These are phyloP conservation scores for Oryza nivara DNA, from an alignment of 176 grass and related monocot genomes.

Conservation along the genomic window DNA sequence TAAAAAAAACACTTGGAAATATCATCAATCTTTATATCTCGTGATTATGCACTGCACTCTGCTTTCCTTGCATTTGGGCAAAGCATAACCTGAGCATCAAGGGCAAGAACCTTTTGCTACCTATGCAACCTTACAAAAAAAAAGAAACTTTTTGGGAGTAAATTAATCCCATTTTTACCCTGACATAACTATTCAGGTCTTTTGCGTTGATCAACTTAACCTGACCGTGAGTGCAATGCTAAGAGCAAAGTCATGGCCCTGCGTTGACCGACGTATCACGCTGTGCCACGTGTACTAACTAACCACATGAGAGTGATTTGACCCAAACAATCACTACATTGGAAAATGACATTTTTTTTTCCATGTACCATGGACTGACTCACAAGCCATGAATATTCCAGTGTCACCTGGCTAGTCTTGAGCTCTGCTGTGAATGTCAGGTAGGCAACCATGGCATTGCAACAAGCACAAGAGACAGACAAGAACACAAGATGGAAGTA, in stretches of 20 bases:
- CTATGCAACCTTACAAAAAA: not conserved
- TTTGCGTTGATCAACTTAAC: not conserved
- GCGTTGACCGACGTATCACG: not conserved
- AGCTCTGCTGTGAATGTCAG: conserved; percentile 27
- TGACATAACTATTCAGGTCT: conserved; percentile 6
- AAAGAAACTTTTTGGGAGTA: not conserved
- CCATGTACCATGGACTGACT: not conserved
- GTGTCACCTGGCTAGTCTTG: conserved; percentile 29
- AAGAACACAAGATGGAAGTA: conserved; percentile 29
- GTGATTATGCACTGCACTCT: not conserved
- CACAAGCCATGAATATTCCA: conserved; percentile 57
- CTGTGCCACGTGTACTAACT: not conserved
- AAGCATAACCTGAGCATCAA: conserved; percentile 35
- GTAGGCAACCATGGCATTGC: conserved; percentile 31
- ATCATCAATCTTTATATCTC: not conserved
- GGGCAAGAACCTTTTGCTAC: conserved; percentile 42
- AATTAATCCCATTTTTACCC: not conserved
- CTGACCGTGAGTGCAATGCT: not conserved
- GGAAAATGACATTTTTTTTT: not conserved
- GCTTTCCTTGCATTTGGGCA: conserved; percentile 5
- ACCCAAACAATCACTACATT: not conserved
- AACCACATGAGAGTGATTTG: not conserved
- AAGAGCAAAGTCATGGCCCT: not conserved
- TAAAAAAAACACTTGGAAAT: not conserved
- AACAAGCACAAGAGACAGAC: conserved; percentile 32